phyloP scores from a whole-genome alignment of 1,284 basidiomycete genomes.

The Rugosomyces carneus region DNA sequence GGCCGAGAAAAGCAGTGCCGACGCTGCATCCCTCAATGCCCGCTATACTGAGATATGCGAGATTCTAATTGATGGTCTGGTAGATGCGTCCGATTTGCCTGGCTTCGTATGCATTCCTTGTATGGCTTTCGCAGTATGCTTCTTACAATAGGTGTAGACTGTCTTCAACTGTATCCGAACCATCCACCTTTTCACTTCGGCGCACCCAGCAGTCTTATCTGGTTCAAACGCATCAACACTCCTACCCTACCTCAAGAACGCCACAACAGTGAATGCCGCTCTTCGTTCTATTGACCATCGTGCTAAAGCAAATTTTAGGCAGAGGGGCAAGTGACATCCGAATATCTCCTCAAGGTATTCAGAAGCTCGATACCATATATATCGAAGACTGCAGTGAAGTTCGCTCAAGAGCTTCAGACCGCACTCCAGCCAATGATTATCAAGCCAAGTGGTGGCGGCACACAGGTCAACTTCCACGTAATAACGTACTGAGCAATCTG shows the following conservation, averaged over 20 bases:
- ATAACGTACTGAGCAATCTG: not conserved
- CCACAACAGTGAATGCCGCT: slow-evolving; percentile 44
- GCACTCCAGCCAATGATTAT: slow-evolving; percentile 84
- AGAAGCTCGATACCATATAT: slow-evolving; percentile 78
- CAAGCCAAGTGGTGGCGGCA: slow-evolving; percentile 65
- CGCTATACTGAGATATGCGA: slow-evolving; percentile 78
- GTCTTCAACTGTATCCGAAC: slow-evolving; percentile 79
- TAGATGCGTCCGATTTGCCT: slow-evolving; percentile 76
- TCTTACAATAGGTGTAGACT: slow-evolving; percentile 40
- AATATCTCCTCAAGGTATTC: slow-evolving; percentile 87
- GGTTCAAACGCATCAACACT: slow-evolving; percentile 75
- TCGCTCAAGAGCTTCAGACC: slow-evolving; percentile 79
- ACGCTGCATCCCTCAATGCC: slow-evolving; percentile 47
- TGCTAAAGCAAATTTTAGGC: too few species aligned
- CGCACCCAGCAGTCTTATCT: slow-evolving; percentile 78
- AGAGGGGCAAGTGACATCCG: slow-evolving; percentile 79
- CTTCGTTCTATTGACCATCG: too few species aligned
- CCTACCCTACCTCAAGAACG: slow-evolving; percentile 83
- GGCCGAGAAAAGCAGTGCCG: slow-evolving; percentile 48
- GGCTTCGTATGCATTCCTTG: slow-evolving; percentile 56
- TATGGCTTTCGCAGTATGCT: slow-evolving; percentile 14
- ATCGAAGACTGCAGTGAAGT: slow-evolving; percentile 82
- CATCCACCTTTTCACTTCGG: slow-evolving; percentile 75
- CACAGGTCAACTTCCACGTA: slow-evolving; percentile 38
- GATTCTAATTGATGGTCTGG: slow-evolving; percentile 78